phyloP scores from a whole-genome alignment of 257 asterid species.

The Gentiana macrophylla region DNA sequence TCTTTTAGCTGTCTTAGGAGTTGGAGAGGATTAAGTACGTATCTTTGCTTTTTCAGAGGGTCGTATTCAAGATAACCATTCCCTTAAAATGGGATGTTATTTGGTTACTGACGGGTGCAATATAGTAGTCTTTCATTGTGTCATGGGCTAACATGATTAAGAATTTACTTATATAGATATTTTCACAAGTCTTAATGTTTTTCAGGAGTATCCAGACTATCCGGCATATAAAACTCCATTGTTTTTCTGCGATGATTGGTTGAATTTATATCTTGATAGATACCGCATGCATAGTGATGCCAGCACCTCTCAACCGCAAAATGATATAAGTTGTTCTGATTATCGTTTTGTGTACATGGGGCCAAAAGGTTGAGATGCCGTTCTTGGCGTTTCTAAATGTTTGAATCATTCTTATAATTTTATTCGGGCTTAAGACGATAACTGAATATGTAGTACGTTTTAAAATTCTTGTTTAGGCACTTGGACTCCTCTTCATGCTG shows the following conservation, averaged over 20 bases:
- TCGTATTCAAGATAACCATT: too few relatives aligned
- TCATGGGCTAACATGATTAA: background rate
- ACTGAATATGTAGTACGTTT: background rate
- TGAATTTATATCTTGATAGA: slow-evolving; percentile 81
- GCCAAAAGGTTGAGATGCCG: slow-evolving; percentile 52
- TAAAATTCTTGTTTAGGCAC: slow-evolving; percentile 42
- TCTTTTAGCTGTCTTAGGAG: background rate
- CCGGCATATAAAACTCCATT: slow-evolving; percentile 63
- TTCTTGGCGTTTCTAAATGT: slow-evolving; percentile 1
- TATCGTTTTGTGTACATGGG: slow-evolving; percentile 98
- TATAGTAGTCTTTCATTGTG: background rate
- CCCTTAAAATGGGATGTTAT: too few relatives aligned
- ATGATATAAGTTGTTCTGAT: slow-evolving; percentile 80
- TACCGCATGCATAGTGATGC: slow-evolving; percentile 65
- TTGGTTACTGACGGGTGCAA: too few relatives aligned
- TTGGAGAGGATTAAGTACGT: background rate
- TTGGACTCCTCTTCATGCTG: slow-evolving; percentile 98
- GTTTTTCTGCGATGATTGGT: slow-evolving; percentile 83
- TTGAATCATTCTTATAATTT: background rate
- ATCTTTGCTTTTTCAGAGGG: too few relatives aligned
- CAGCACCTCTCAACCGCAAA: slow-evolving; percentile 32
- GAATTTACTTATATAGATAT: background rate
- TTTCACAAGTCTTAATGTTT: slow-evolving; percentile 10
- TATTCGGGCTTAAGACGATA: background rate
- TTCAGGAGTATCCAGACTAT: slow-evolving; percentile 87